phyloP scores from a whole-genome alignment of 2,329 filamentous ascomycete genomes.

The Fusarium sp. region DNA sequence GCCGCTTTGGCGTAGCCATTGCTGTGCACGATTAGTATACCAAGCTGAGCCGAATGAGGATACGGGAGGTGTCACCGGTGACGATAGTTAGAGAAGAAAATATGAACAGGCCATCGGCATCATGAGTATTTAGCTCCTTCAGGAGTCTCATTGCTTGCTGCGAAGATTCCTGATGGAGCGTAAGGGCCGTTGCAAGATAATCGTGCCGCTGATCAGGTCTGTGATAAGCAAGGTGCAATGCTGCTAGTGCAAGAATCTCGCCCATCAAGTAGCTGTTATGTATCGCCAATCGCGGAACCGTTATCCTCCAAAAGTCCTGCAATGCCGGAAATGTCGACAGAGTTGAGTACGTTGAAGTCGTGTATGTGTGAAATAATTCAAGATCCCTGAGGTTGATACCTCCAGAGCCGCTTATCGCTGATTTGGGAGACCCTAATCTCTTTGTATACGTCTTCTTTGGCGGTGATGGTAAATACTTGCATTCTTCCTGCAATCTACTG shows the following conservation, averaged over 20 bases:
- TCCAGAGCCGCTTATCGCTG: neutral
- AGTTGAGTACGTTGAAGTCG: neutral
- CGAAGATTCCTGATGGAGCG: neutral
- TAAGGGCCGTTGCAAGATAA: neutral
- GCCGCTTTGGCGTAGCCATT: neutral
- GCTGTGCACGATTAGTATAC: neutral
- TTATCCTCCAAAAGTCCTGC: neutral
- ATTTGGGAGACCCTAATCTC: neutral
- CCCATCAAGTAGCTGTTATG: neutral
- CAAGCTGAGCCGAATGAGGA: accelerated
- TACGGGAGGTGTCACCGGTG: neutral
- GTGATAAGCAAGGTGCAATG: neutral
- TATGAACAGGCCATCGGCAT: neutral
- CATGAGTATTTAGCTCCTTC: neutral
- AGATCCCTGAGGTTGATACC: neutral
- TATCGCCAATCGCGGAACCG: neutral
- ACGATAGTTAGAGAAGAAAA: neutral
- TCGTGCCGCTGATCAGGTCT: neutral
- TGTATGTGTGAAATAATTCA: neutral
- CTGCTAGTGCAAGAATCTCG: neutral
- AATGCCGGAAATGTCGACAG: neutral
- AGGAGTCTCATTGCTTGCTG: neutral
- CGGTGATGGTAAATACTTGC: neutral
- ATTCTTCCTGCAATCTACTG: neutral
- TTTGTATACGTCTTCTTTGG: neutral